Conservation (phyloP, 2,329 filamentous ascomycete genomes). For the Ascochyta fabae region DNA sequence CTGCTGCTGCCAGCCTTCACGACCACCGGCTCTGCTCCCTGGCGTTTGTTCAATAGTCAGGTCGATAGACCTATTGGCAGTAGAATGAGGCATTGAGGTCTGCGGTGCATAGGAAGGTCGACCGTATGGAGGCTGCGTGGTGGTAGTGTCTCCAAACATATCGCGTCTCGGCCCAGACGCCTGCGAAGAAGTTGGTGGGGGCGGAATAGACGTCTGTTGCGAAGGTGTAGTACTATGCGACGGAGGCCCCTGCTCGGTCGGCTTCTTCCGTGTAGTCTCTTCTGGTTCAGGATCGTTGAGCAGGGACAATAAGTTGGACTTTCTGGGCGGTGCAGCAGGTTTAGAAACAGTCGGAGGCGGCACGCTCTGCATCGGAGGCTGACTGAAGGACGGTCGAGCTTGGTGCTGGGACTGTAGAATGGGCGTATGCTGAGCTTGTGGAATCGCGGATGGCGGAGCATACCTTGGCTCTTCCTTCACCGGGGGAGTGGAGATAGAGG, state of each 20-base stretch:
- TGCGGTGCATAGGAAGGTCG: conserved; percentile 40
- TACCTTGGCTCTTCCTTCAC: conserved; percentile 45
- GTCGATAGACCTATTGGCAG: conserved; percentile 39
- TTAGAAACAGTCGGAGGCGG: conserved; percentile 31
- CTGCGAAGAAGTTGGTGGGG: conserved; percentile 38
- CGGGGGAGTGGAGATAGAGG: conserved; percentile 38
- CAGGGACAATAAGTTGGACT: conserved; percentile 47
- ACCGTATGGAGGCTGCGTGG: conserved; percentile 34
- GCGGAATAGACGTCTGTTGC: conserved; percentile 42
- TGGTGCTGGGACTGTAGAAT: conserved; percentile 30
- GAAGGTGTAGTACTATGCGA: conserved; percentile 46
- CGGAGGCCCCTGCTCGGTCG: conserved; percentile 38
- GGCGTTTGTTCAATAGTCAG: conserved; percentile 39
- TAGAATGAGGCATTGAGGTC: conserved; percentile 27
- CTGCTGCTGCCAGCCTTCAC: conserved; percentile 43
- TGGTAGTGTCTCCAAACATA: conserved; percentile 31
- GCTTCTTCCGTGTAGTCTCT: conserved; percentile 44
- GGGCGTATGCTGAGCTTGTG: conserved; percentile 30
- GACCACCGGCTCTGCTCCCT: conserved; percentile 24
- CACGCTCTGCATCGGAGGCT: conserved; percentile 25
- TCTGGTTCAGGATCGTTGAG: conserved; percentile 49
- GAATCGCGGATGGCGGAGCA: conserved; percentile 28
- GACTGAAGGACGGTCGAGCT: conserved; percentile 29
- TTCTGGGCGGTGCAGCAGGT: conserved; percentile 43
- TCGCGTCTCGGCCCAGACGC: conserved; percentile 34